Evolutionary conservation across 768 basidiomycete genomes (phyloP), one percentile per base, ranked within the genome.

Genomic region (Lactarius deliciosus): DNA sequence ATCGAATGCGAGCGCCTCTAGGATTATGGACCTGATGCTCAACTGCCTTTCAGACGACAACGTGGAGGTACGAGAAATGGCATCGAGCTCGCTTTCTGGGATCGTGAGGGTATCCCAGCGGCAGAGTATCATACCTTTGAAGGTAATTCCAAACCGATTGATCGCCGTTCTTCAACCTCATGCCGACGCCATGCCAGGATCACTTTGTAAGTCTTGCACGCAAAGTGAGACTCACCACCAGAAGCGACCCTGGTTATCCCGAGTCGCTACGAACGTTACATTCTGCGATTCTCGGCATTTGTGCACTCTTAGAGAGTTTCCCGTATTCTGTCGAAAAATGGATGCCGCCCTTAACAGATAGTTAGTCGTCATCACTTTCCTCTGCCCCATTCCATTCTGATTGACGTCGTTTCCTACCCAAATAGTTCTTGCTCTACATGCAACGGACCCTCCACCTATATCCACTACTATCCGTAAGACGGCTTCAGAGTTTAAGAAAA

Each of bases 1-100:
- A 57, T 85, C 91, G 43, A 82, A 87, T 57, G 77, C 81, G 22
- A 86, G 85, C 43, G 83, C 92, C 56, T 81, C 83, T 34, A 85
- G 82, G 71, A 85, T 94, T 68, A 88, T 94, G 86, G 92, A 93
- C 66, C 86, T 92, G 36, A 79, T 96, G 61, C 81, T 94, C 18
- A 88, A 89, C 63, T 96, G 94, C 75, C 78, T 97, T 61, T 82
- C 85, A 11, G 94, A 97, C 74, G 92, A 93, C 74, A 96, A 95
- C 72, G 88, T 94, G 54, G 94, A 97, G 77, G 94, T 97, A 47
- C 85, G 94, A 69, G 91, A 94, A 75, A 94, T 91, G 85, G 91
- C 92, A 28, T 91, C 92, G 5, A 88, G 88, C 77, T 89, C 89
- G 50, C 79, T 97, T 55, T 91, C 93, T 34, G 90, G 92, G 10